Base-by-base conservation (phyloP, 2,329 filamentous ascomycete genomes). In the Aspergillus sp. region DNA sequence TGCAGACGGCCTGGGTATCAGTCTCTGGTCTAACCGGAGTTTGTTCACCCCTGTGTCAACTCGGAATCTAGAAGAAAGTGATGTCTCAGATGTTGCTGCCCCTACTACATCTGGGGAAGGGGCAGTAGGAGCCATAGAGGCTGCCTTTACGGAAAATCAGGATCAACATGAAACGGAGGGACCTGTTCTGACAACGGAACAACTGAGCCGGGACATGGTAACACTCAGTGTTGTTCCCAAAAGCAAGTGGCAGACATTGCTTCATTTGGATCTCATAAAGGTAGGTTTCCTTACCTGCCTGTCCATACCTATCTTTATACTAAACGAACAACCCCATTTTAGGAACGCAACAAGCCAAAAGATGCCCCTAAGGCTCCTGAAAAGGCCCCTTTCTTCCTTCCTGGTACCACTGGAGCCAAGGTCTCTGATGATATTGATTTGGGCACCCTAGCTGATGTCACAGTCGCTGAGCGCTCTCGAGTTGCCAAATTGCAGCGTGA, bases 301-400 rank as follows among this genome's bases (percentile, higher is more conserved):
- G 2, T 24, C 22, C 24, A 45, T 52, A 40, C 44, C 49, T 64
- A 56, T 60, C 58, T 11, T 8, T 3, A 48, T 32, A 16, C 35
- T 38, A 38, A 35, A n/a, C 14, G 35, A 13, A 35, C 5, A 35
- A 13, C 11, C 36, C 19, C 35, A 6, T 44, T 24, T 38, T 73
- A 92, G 74, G 84, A 91, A 72, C 88, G 94, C 55, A 99, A 99
- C 74, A 95, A 94, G 72, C 94, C 95, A 0, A 92, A 85, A 59
- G 91, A 96, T 70, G 84, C 92, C 0, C 92, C 92, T 14, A 96
- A 96, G 74, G 82, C 85, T 6, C 94, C 94, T 0, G 90, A 96
- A 68, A 95, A 95, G 66, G 93, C 93, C 0, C 95, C 94, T 0
- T 97, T 97, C 79, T 97, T 97, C 78, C 79, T 97, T 3, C 90